phyloP scores from a whole-genome alignment of 495 filamentous ascomycete species.

The Penicillium macrosclerotiorum region DNA sequence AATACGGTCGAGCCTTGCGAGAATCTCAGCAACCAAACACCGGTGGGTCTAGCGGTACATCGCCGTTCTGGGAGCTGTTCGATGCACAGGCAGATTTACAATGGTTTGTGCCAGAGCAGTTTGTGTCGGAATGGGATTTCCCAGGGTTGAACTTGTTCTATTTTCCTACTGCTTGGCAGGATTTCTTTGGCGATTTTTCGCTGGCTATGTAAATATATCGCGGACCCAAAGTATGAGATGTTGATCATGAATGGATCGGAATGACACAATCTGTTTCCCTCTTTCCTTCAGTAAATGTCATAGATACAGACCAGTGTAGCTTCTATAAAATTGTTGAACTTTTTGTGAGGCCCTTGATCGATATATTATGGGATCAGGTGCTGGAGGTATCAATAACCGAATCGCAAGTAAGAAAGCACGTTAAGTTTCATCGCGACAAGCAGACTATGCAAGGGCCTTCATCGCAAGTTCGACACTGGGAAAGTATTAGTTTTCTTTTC shows the following conservation, averaged over 20 bases:
- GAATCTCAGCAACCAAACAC: conserved; percentile 26
- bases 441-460: conserved; percentile 42
- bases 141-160: conserved; percentile 51
- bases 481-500: background rate
- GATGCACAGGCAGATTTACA: conserved; percentile 50
- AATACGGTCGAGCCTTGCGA: conserved; percentile 41
- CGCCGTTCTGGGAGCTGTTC: conserved; percentile 40
- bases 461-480: conserved; percentile 46
- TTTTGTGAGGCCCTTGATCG: conserved; percentile 21
- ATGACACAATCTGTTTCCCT: conserved; percentile 1
- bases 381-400: conserved; percentile 33
- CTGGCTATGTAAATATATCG: conserved; percentile 28
- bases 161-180: conserved; percentile 47
- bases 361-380: conserved; percentile 19
- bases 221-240: no score
- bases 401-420: conserved; percentile 13
- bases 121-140: conserved; percentile 55
- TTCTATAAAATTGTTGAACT: conserved; percentile 17
- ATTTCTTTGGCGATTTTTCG: conserved; percentile 43
- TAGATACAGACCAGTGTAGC: conserved; percentile 10
- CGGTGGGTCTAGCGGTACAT: conserved; percentile 17
- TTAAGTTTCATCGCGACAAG: conserved; percentile 15
- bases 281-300: background rate
- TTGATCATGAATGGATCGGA: background rate
- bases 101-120: conserved; percentile 51